Base-by-base conservation (phyloP, 1,139 yeast species). In the Geotrichum candidum region DNA sequence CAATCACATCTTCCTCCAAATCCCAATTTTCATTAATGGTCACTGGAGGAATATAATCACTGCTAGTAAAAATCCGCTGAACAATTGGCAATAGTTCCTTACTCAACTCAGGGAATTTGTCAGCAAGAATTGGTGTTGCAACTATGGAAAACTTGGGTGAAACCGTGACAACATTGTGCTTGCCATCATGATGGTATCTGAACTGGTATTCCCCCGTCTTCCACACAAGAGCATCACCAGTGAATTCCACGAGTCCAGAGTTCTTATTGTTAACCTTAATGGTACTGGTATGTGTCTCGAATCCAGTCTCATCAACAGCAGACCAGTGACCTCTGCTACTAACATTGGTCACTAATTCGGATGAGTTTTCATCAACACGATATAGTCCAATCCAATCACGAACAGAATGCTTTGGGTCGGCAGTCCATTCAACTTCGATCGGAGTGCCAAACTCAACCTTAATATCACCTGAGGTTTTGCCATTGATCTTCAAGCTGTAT, bases 371-470 rank as follows among this genome's bases (percentile, higher is more conserved):
- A 27, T 83, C 78, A 23, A 87, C 81, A 62, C 83, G 83, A 74
- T 89, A 90, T 56, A 89, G 75, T 0, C 95, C 96, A 66, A 89
- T 82, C 96, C 96, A 89, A 71, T 88, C 95, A 57, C 78, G 79
- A 3, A 69, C 66, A 35, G 77, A 68, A 60, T 77, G 79, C 22
- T 72, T 72, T 6, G 72, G 72, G 10, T 90, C 90, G 0, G 87
- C 77, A 45, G 75, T 74, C 87, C 90, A 88, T 31, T 74, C 70
- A 11, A 88, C 81, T 25, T 73, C 73, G 41, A 90, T 80, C 3
- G 89, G 84, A 23, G 79, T 73, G 1, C 92, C 77, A 56, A 66
- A 68, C 23, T 66, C 68, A 62, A 68, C 65, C 38, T 65, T 63
- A 9, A 63, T 57, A 27, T 60, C 31, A 9, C 22, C 50, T 7